Evolutionary conservation across 192 early-diverging fungal species (phyloP), one percentile per base, ranked within the genome.

Genomic region (Coemansia sp.): DNA sequence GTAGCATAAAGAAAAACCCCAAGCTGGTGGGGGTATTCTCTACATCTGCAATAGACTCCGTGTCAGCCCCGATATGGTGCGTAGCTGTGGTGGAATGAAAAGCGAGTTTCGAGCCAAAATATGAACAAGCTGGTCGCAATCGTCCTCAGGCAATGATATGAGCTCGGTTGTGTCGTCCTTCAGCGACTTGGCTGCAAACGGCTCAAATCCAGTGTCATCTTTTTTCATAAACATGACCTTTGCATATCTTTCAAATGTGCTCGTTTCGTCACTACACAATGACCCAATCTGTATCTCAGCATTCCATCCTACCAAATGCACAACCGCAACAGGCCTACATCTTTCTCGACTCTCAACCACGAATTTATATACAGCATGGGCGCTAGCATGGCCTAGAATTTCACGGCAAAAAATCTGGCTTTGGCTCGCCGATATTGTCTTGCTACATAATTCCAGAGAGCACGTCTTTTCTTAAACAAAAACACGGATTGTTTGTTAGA

Each of bases 351-450:
- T 76, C 41, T 83, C 81, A 13, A 83, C 40, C 42, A 75, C 72
- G 68, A 72, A 83, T 46, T 77, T 74, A 63, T 83, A 83, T 11
- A 83, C 67, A 1, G 81, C 81, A 58, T 83, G 81, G 0, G 81
- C 81, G 13, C 75, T 65, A n/a, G 69, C 69, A 46, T 83, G 81
- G 51, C 65, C 66, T 22, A 83, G 40, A 8, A 83, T 63, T 61
- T 83, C 81, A 16, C 72, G 68, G 55, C 75, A 69, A 32, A 75
- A 66, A 0, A 60, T 65, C 32, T 77, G 72, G 38, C 63, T 48
- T 37, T 76, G 61, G 12, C 62, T 62, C 25, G 68, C 39, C 8
- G 72, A 61, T 12, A 72, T 62, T 5, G 57, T 37, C 2, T 61
- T 22, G 13, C 65, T 72, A 69, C 32, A 40, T 41, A n/a, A 25